phyloP scores from a whole-genome alignment of 1,139 yeast species.

The Hemisphaericaspora xylanilytica region DNA sequence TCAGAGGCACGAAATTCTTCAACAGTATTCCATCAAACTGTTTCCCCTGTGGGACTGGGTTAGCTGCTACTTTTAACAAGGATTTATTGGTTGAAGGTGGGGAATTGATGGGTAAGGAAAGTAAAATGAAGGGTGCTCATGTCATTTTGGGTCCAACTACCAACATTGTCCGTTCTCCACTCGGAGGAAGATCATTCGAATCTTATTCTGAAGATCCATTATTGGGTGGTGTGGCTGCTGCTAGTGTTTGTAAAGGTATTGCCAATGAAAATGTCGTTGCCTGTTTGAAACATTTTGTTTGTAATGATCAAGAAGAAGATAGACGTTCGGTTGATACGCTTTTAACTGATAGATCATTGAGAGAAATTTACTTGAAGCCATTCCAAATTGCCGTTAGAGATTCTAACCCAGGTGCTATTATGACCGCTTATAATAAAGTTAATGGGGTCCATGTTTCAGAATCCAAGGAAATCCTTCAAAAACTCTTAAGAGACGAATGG shows the following conservation, averaged over 20 bases:
- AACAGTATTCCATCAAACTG: constrained; percentile 35
- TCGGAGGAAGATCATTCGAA: constrained; percentile 67
- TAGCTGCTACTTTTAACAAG: constrained; percentile 44
- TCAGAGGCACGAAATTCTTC: constrained; percentile 33
- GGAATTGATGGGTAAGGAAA: constrained; percentile 34
- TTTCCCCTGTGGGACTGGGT: constrained; percentile 37
- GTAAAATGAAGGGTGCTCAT: constrained; percentile 37
- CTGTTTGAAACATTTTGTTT: constrained; percentile 57
- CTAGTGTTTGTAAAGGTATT: constrained; percentile 51
- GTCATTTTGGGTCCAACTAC: constrained; percentile 55
- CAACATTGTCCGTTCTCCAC: constrained; percentile 56
- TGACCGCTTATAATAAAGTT: constrained; percentile 61
- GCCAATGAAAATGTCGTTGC: constrained; percentile 54
- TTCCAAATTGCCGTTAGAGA: constrained; percentile 57
- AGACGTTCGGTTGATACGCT: constrained; percentile 47
- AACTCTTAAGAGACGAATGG: constrained; percentile 55
- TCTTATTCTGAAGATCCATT: constrained; percentile 62
- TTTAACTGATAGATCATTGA: constrained; percentile 55
- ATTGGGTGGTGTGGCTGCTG: constrained; percentile 52
- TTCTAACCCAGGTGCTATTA: constrained; percentile 49
- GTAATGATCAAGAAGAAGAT: constrained; percentile 60
- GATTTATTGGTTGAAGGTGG: constrained; percentile 28
- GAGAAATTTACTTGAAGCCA: constrained; percentile 61
- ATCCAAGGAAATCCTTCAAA: constrained; percentile 37
- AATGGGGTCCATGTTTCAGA: constrained; percentile 58